Evolutionary conservation across 192 early-diverging fungal genomes (phyloP).

Genomic region (Coemansia sp.): DNA sequence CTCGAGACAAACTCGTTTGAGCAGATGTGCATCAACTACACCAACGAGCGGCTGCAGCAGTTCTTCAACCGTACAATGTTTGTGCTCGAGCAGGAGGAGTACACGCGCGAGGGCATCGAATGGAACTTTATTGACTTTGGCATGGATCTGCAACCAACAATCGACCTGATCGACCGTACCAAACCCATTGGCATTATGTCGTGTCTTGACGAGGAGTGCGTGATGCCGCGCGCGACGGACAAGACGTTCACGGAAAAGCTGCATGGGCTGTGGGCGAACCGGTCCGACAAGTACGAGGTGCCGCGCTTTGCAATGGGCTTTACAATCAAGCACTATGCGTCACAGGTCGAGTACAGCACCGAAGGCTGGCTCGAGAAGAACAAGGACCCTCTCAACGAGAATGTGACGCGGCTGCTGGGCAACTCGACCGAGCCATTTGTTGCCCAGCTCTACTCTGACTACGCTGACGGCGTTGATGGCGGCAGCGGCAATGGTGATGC

Average conservation of each 20-base stretch:
- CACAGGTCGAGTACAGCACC: slow-evolving; percentile 89
- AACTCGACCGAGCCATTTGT: slow-evolving; percentile 79
- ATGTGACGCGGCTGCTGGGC: slow-evolving; percentile 83
- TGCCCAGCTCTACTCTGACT: slow-evolving; percentile 80
- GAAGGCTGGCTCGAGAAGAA: slow-evolving; percentile 97
- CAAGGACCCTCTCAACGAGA: slow-evolving; percentile 97
- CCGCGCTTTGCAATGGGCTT: slow-evolving; percentile 88
- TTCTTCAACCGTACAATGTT: slow-evolving; percentile 99
- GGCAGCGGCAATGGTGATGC: slow-evolving; percentile 6
- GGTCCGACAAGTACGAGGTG: slow-evolving; percentile 82
- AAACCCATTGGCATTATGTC: slow-evolving; percentile 97
- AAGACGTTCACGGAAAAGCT: slow-evolving; percentile 94
- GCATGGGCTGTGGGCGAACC: slow-evolving; percentile 82
- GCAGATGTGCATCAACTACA: slow-evolving; percentile 99
- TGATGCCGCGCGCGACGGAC: slow-evolving; percentile 95
- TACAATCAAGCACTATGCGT: slow-evolving; percentile 92
- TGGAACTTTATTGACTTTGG: slow-evolving; percentile 99
- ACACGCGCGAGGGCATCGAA: slow-evolving; percentile 92
- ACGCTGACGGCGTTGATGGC: slow-evolving; percentile 52
- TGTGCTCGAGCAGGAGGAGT: slow-evolving; percentile 97
- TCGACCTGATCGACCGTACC: slow-evolving; percentile 96
- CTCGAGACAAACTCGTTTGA: slow-evolving; percentile 98
- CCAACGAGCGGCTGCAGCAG: slow-evolving; percentile 97
- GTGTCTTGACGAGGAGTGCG: slow-evolving; percentile 96
- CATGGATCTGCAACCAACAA: slow-evolving; percentile 94